phyloP scores from a whole-genome alignment of 192 early-diverging fungal species.

The Gamsiella multidivaricata region DNA sequence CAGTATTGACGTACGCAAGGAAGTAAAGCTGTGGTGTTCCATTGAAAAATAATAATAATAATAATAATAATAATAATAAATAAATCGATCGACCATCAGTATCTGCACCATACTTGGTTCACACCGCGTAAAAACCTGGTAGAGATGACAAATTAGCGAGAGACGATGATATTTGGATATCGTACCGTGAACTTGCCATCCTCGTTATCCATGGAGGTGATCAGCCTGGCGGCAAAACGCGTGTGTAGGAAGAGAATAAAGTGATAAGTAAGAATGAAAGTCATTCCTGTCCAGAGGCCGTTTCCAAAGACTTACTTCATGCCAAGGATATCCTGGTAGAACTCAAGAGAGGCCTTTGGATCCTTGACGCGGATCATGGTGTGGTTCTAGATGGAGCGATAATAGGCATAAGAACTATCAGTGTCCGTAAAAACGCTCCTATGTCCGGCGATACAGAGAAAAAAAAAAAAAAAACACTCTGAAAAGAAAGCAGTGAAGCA shows the following conservation, averaged over 20 bases:
- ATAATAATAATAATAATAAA: not conserved
- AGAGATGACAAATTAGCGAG: not conserved
- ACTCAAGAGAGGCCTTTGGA: slow-evolving; percentile 76
- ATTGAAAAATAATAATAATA: not conserved
- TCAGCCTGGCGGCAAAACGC: slow-evolving; percentile 58
- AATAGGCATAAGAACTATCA: not conserved
- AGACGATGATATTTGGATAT: slow-evolving; percentile 1
- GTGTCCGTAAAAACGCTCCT: not conserved
- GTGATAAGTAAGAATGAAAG: too few species aligned
- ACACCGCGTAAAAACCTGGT: too few species aligned
- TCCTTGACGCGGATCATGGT: slow-evolving; percentile 91
- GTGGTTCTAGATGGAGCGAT: slow-evolving; percentile 69
- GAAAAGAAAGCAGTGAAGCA: not conserved
- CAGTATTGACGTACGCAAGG: slow-evolving; percentile 69
- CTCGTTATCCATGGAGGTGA: slow-evolving; percentile 60
- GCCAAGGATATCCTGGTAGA: slow-evolving; percentile 81
- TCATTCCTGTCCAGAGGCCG: too few species aligned
- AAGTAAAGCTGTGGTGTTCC: slow-evolving; percentile 77
- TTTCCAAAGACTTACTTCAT: slow-evolving; percentile 80
- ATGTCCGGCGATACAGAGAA: not conserved
- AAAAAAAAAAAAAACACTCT: not conserved
- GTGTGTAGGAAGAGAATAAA: too few species aligned
- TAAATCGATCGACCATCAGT: too few species aligned
- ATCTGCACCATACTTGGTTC: too few species aligned
- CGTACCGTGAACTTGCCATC: slow-evolving; percentile 59